Conservation (phyloP, 139 green algal genomes). For the Eudorina sp. region DNA sequence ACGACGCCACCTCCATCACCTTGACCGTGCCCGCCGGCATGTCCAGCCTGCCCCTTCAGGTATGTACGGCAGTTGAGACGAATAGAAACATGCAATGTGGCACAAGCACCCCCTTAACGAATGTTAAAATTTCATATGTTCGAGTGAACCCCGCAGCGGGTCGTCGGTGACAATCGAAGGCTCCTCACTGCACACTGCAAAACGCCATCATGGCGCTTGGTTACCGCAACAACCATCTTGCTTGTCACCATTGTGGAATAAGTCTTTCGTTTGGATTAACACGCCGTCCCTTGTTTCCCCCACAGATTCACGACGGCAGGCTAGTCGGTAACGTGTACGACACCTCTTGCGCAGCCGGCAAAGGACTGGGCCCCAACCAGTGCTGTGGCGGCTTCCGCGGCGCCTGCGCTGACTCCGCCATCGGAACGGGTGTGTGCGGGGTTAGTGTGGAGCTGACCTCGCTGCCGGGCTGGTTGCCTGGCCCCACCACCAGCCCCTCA, state of each 20-base stretch:
- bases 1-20: not conserved
- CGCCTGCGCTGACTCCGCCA: not conserved
- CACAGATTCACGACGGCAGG: not conserved
- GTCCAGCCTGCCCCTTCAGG: not conserved
- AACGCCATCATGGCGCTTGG: not conserved
- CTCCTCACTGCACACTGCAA: not conserved
- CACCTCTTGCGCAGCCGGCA: not conserved
- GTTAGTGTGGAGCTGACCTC: not conserved
- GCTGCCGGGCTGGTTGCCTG: not conserved
- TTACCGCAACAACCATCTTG: no score
- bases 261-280: not conserved
- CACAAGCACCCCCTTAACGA: not conserved
- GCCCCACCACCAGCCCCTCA: not conserved
- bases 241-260: not conserved
- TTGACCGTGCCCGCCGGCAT: not conserved
- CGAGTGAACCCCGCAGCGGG: not conserved
- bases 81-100: not conserved
- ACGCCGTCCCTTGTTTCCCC: not conserved
- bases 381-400: not conserved
- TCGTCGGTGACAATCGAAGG: not conserved
- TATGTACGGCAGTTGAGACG: not conserved
- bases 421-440: not conserved
- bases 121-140: not conserved
- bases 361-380: not conserved
- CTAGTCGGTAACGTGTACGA: not conserved